Evolutionary conservation across 768 basidiomycete genomes (phyloP).

Genomic region (Daedaleopsis nitida): DNA sequence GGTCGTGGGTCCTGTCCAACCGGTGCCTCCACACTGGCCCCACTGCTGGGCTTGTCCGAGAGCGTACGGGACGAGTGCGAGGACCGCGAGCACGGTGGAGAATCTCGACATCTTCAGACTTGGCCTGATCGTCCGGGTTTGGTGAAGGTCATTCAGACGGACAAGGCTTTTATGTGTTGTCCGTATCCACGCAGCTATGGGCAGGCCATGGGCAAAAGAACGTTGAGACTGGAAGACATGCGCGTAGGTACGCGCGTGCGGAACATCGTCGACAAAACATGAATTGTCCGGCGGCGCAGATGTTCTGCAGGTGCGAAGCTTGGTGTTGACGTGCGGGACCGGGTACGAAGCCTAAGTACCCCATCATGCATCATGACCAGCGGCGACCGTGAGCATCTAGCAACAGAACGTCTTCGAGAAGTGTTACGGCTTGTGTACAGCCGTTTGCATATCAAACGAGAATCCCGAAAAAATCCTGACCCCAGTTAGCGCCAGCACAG

Average conservation of each 20-base stretch:
- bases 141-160: too few species aligned
- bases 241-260: background rate
- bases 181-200: background rate
- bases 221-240: background rate
- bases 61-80: constrained; percentile 28
- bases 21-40: constrained; percentile 40
- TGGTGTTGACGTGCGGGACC: background rate
- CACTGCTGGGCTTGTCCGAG: constrained; percentile 28
- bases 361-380: background rate
- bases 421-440: background rate
- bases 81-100: constrained; percentile 27
- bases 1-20: constrained; percentile 37
- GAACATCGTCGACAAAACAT: constrained; percentile 12
- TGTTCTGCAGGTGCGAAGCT: background rate
- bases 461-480: too few species aligned
- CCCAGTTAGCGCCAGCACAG: too few species aligned
- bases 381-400: background rate
- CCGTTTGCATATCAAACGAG: too few species aligned
- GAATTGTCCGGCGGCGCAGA: background rate
- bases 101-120: constrained; percentile 19
- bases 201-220: background rate
- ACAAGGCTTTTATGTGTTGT: too few species aligned
- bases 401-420: constrained; percentile 1
- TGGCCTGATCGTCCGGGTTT: background rate
- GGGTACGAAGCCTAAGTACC: too few species aligned